Conservation (phyloP, 805 yeast species). For the Zygotorulaspora sp. region DNA sequence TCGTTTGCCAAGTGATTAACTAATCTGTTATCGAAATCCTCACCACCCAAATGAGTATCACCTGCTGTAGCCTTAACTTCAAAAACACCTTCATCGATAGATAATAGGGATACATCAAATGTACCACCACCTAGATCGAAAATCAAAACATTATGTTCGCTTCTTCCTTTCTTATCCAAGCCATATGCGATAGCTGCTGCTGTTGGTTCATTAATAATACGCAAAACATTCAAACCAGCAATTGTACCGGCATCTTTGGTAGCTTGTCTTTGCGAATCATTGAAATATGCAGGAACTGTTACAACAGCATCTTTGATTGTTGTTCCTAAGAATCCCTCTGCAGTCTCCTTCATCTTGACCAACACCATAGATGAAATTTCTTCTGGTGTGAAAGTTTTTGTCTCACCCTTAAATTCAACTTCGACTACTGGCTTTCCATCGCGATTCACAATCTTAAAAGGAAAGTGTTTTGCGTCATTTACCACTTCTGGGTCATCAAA, state of each 20-base stretch:
- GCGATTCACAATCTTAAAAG: conserved; percentile 72
- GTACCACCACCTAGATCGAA: conserved; percentile 98
- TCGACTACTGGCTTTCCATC: conserved; percentile 76
- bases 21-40: conserved; percentile 92
- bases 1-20: conserved; percentile 87
- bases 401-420: conserved; percentile 80
- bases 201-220: conserved; percentile 96
- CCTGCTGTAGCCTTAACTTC: conserved; percentile 84
- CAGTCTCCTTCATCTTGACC: conserved; percentile 85
- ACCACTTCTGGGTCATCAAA: conserved; percentile 75
- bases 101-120: conserved; percentile 88
- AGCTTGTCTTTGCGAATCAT: conserved; percentile 97
- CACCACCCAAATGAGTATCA: conserved; percentile 89
- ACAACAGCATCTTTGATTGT: conserved; percentile 85
- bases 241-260: conserved; percentile 96
- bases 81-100: conserved; percentile 94
- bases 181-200: conserved; percentile 98
- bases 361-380: conserved; percentile 92
- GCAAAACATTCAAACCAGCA: conserved; percentile 90
- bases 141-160: conserved; percentile 82
- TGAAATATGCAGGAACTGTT: conserved; percentile 96
- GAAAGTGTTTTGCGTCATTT: conserved; percentile 77
- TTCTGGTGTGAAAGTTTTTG: conserved; percentile 86
- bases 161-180: conserved; percentile 68
- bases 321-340: conserved; percentile 81